Base-by-base conservation (phyloP, 2,329 filamentous ascomycete species). In the Fusarium sp. region DNA sequence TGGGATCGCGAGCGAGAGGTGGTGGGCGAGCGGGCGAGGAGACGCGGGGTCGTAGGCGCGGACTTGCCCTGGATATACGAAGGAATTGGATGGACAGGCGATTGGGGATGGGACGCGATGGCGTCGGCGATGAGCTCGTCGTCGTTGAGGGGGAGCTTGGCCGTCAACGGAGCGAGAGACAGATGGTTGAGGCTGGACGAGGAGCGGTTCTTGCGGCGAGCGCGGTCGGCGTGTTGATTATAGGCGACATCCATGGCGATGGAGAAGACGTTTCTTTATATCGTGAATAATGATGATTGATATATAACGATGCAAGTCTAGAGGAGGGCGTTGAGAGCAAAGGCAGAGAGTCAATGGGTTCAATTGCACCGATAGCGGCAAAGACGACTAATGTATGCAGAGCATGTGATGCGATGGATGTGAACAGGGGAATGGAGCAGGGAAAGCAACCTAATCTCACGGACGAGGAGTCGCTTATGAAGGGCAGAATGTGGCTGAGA, bases 31-130 rank as follows among this genome's bases (percentile, higher is more conserved):
- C 86, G 88, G 22, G 89, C 88, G 50, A 93, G 86, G 31, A 93
- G 87, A 25, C 90, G 87, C 9, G 91, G 91, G 3, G 91, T 92
- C 2, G 90, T 89, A 6, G 91, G 91, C 2, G 90, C 89, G 25
- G 91, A 91, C 77, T 88, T 89, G 76, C 87, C 88, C 79, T 91
- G 86, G 18, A 92, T 85, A 77, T 92, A 92, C 20, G 89, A 91
- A 10, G 80, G 77, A 52, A 73, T 78, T 56, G 68, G 70, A 40
- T 70, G 77, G 14, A 80, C 71, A 36, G 82, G 78, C 36, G 84
- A 79, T 38, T 74, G 77, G 45, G 62, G 63, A 62, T 77, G 58
- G 1, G 70, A 65, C 40, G 65, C 65, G 52, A 76, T 65, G 52
- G 65, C 74, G 63, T 87, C 84, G 71, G 80, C 79, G 35, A 86